Evolutionary conservation across 345 rosid species (phyloP), one percentile per base, ranked within the genome.

Genomic region (Hevea brasiliensis): DNA sequence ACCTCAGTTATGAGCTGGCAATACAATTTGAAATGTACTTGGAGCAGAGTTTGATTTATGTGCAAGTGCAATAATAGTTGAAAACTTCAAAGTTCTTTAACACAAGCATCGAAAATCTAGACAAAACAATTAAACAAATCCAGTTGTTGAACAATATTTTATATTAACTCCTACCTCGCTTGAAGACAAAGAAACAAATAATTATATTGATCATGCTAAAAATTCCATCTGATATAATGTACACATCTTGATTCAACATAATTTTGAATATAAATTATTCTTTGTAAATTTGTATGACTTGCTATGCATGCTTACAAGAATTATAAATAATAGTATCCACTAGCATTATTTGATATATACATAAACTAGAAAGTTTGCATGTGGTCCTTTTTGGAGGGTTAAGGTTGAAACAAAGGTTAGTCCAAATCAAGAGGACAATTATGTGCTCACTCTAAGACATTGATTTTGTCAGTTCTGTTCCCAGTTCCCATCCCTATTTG

Each of bases 351-450:
- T n/a, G n/a, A n/a, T n/a, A 32, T 12, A 42, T 26, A 37, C 44
- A n/a, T 27, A 65, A 66, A 48, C 54, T 21, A 17, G 48, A 27
- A 1, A 18, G 24, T 26, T 51, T 58, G 70, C 81, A 70, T 70
- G 87, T 84, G 89, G 85, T 75, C 79, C 82, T 59, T 54, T 65
- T 60, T 76, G 75, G 78, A 55, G 58, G 72, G 55, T 48, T 64
- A 58, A 74, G 79, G 57, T 72, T 35, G 65, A 81, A 68, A 79
- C 74, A 71, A 64, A 70, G 72, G 40, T 63, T 65, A 63, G 40
- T 59, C 72, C 81, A 73, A 62, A 67, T 62, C 68, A 50, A 32
- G 40, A 50, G 24, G 85, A 80, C 86, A 78, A 75, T 58, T 45
- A 18, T 44, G 23, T 68, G 17, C 45, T 55, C 72, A 55, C 41